Base-by-base conservation (phyloP, 2,329 filamentous ascomycete species). In the Colletotrichum higginsianum region DNA sequence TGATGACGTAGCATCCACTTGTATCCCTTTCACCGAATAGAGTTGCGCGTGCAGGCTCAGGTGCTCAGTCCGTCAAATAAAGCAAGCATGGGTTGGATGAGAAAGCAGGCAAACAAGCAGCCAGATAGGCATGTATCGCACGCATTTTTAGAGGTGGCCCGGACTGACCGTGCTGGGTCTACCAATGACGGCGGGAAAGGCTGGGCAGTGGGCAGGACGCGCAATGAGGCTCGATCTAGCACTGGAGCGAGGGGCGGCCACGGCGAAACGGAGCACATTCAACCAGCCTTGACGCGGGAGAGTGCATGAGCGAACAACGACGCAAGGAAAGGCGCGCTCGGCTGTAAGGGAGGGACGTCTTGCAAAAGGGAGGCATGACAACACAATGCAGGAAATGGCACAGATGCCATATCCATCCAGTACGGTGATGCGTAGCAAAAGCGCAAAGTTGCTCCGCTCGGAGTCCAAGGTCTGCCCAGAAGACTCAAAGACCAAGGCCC, bases 1-100 rank as follows among this genome's bases (percentile, higher is more conserved):
- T 71, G 61, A 72, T 72, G 70, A 72, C 70, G 70, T 72, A 72
- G 70, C 55, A 71, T 46, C 55, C 58, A 68, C 64, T 21, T 61
- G 49, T 68, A 57, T 44, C 21, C 23, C 53, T 66, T 46, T 40
- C 53, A 56, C 21, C 49, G 8, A 50, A 56, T 63, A 69, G 47
- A 69, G 58, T 60, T 72, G 35, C 35, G 35, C 53, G 46, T 60
- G 58, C 65, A 67, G 23, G 44, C 53, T 46, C 42, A 46, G 38
- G 46, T 71, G 60, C 57, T 44, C 23, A 56, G 56, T 53, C 18
- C 56, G 30, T 42, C 55, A 35, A 15, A 35, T 21, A 38, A 46
- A 52, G 47, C 55, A 50, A 57, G 56, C 18, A 57, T 53, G 47
- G 30, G 44, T 21, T 55, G 52, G 12, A 23, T n/a, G 21, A 21